These are phyloP conservation scores for Sphagnum fallax DNA, from an alignment of 228 moss, liverwort and hornwort species.

Conservation along the genomic window DNA sequence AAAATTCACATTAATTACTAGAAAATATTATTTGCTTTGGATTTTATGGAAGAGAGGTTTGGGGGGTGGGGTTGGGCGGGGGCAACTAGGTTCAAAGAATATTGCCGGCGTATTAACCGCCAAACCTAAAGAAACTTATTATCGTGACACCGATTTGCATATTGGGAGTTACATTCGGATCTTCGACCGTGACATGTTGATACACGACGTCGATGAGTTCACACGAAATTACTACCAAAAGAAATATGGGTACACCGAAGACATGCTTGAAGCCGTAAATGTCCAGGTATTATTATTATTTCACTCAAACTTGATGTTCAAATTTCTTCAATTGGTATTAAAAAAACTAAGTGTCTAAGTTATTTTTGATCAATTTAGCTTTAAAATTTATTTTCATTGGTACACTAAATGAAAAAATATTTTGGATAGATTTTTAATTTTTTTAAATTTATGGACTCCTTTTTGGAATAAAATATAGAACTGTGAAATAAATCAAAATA, in stretches of 20 bases:
- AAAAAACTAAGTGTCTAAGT: neutral
- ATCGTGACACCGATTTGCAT: constrained; percentile 67
- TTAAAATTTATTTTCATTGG: too few species aligned
- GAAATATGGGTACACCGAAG: constrained; percentile 66
- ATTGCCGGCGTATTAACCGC: constrained; percentile 48
- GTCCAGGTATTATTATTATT: constrained; percentile 47
- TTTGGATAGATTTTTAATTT: too few species aligned
- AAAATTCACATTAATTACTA: neutral
- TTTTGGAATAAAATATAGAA: too few species aligned
- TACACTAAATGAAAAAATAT: too few species aligned
- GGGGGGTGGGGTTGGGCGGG: neutral
- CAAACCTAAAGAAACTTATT: constrained; percentile 67
- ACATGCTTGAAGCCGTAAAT: constrained; percentile 69
- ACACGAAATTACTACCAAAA: constrained; percentile 76
- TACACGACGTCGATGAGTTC: constrained; percentile 86
- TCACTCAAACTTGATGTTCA: neutral
- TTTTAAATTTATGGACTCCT: too few species aligned
- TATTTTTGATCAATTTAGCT: too few species aligned
- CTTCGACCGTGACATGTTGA: constrained; percentile 69
- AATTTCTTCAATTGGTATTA: neutral
- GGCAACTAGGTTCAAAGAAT: constrained; percentile 52
- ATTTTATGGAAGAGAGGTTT: neutral
- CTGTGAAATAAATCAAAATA: too few species aligned
- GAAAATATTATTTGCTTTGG: neutral
- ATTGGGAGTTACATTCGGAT: constrained; percentile 87